Conservation (phyloP, 2,329 filamentous ascomycete species). For the Ophiostoma sp. region DNA sequence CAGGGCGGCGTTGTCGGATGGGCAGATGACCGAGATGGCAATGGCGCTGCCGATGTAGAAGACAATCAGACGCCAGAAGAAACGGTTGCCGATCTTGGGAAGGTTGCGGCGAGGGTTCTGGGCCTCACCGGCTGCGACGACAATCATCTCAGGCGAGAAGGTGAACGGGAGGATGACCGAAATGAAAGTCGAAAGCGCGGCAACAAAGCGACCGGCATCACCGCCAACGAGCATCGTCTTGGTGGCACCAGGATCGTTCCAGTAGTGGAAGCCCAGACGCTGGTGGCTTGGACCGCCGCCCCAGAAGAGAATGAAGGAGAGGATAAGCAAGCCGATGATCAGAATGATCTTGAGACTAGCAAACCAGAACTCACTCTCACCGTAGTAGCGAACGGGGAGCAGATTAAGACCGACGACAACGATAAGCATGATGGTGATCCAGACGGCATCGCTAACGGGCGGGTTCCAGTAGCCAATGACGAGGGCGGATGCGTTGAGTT, state of each 20-base stretch:
- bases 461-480: constrained; percentile 36
- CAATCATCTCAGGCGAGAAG: constrained; percentile 58
- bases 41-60: constrained; percentile 65
- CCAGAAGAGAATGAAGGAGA: constrained; percentile 41
- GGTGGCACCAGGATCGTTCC: constrained; percentile 39
- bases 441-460: constrained; percentile 38
- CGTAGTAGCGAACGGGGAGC: constrained; percentile 26
- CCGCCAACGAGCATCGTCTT: constrained; percentile 39
- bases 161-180: constrained; percentile 35
- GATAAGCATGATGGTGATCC: constrained; percentile 36
- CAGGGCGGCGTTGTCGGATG: constrained; percentile 54
- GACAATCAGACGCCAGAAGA: constrained; percentile 59
- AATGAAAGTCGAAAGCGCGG: constrained; percentile 42
- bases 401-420: constrained; percentile 37
- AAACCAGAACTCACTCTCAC: constrained; percentile 25
- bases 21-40: constrained; percentile 56
- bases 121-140: constrained; percentile 48
- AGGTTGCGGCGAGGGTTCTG: constrained; percentile 54
- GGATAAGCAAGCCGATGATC: constrained; percentile 47
- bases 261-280: constrained; percentile 25
- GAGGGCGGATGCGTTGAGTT: constrained; percentile 38
- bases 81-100: constrained; percentile 59
- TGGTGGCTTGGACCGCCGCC: constrained; percentile 33
- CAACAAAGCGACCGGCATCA: constrained; percentile 38
- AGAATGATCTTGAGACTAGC: constrained; percentile 42